Evolutionary conservation across 1,139 yeast genomes (phyloP).

Genomic region (Hyphopichia burtonii): DNA sequence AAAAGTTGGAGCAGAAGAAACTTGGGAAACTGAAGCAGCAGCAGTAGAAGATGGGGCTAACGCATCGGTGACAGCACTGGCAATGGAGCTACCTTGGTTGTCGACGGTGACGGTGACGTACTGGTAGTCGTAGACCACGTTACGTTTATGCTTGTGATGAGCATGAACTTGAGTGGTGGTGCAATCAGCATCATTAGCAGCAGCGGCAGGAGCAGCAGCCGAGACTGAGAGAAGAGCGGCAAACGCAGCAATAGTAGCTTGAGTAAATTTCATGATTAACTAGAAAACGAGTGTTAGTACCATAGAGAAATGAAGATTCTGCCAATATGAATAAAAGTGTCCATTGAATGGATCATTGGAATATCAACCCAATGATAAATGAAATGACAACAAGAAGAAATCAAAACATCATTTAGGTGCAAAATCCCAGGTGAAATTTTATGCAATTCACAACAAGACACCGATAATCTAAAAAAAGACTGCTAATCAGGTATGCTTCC

Average conservation of each 20-base stretch:
- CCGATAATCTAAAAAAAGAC: background rate
- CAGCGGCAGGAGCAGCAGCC: slow-evolving; percentile 47
- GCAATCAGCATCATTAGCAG: slow-evolving; percentile 34
- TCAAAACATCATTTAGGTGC: background rate
- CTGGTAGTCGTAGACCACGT: slow-evolving; percentile 36
- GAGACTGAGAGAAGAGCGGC: slow-evolving; percentile 42
- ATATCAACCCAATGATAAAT: too few species aligned
- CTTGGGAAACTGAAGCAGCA: slow-evolving; percentile 6
- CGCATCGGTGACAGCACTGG: slow-evolving; percentile 8
- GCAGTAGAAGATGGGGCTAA: slow-evolving; percentile 10
- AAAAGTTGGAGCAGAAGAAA: slow-evolving; percentile 11
- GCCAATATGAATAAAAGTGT: too few species aligned
- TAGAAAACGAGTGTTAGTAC: background rate
- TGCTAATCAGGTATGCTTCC: too few species aligned
- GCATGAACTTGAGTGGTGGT: slow-evolving; percentile 37
- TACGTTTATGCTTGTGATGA: slow-evolving; percentile 46
- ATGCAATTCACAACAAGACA: background rate
- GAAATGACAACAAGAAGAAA: too few species aligned
- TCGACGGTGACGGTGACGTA: slow-evolving; percentile 47
- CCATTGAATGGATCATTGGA: too few species aligned
- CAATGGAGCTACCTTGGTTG: slow-evolving; percentile 26
- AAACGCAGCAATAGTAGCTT: slow-evolving; percentile 30
- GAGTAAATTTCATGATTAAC: slow-evolving; percentile 32
- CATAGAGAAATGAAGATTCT: too few species aligned
- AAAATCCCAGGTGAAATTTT: too few species aligned